Evolutionary conservation across 441 rosid species (phyloP), one percentile per base, ranked within the genome.

Genomic region (Euphorbia schlechtendalii): DNA sequence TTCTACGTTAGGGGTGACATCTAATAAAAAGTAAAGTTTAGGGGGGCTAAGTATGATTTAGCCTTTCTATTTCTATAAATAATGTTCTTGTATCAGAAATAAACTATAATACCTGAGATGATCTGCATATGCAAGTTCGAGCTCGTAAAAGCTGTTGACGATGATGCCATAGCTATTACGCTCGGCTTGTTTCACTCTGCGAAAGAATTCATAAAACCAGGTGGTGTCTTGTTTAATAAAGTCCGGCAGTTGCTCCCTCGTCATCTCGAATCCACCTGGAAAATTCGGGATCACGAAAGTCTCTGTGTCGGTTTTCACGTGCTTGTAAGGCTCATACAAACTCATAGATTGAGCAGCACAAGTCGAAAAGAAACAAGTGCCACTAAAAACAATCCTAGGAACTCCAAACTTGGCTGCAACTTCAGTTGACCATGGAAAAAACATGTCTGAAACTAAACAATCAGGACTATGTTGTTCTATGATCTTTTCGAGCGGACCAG

Each of bases 341-440:
- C 38, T 40, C 34, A 82, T 13, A 59, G 65, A 76, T 11, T 65
- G 73, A 0, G 41, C 5, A 36, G 74, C 74, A 28, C 80, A 78
- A 17, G 81, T n/a, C 0, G 90, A 32, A 10, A 87, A 82, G 71
- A 70, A 75, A n/a, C 79, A 32, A 25, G 48, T 60, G 0, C 90
- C 91, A 40, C 70, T 76, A 61, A 88, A 88, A 51, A 78, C 77
- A 41, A 84, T 64, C 71, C 87, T 80, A 4, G 85, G 89, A 8
- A 88, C 69, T 38, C 64, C 74, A 0, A 66, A 77, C 52, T 78
- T 84, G 5, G 76, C 69, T 0, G 89, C 79, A 1, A 78, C 56
- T 48, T 80, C 71, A 9, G 76, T 72, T 0, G 89, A 65, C 95
- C 86, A 88, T 1, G 88, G 79, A 57, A 86, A 78, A 75, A 84